phyloP scores from a whole-genome alignment of 441 rosid genomes.

The Erodium trifolium region DNA sequence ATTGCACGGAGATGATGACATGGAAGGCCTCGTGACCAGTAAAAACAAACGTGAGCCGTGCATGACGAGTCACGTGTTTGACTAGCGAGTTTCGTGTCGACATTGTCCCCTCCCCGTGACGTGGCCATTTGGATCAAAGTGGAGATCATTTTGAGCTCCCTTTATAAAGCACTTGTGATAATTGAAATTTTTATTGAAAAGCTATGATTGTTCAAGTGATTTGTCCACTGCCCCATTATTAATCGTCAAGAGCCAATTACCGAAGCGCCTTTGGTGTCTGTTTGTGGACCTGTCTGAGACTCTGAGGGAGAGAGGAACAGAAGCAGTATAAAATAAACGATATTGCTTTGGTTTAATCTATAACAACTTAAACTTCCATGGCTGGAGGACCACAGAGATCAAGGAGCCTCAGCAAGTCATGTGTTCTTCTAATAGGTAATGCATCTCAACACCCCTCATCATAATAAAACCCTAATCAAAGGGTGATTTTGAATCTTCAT shows the following conservation, averaged over 20 bases:
- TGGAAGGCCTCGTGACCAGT: neutral
- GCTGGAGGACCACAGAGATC: slow-evolving; percentile 22
- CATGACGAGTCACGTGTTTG: neutral
- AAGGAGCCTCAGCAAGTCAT: slow-evolving; percentile 54
- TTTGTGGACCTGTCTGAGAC: neutral
- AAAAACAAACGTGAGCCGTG: too few relatives aligned
- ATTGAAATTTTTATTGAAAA: too few relatives aligned
- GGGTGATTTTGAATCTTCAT: too few relatives aligned
- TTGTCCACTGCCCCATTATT: neutral
- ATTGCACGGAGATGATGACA: too few relatives aligned
- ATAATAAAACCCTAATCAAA: too few relatives aligned
- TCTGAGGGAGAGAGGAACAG: neutral
- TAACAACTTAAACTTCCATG: slow-evolving; percentile 21
- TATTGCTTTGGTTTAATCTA: neutral
- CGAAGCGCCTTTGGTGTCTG: neutral
- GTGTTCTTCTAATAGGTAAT: slow-evolving; percentile 74
- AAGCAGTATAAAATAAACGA: neutral
- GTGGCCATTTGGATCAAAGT: neutral
- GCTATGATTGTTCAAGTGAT: neutral
- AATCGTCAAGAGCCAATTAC: neutral
- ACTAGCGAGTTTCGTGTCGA: neutral
- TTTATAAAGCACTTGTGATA: neutral
- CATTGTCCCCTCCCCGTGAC: neutral
- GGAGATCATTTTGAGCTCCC: neutral
- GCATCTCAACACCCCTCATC: neutral